Evolutionary conservation across 2,329 filamentous ascomycete species (phyloP), one percentile per base, ranked within the genome.

Genomic region (Colletotrichum horii): DNA sequence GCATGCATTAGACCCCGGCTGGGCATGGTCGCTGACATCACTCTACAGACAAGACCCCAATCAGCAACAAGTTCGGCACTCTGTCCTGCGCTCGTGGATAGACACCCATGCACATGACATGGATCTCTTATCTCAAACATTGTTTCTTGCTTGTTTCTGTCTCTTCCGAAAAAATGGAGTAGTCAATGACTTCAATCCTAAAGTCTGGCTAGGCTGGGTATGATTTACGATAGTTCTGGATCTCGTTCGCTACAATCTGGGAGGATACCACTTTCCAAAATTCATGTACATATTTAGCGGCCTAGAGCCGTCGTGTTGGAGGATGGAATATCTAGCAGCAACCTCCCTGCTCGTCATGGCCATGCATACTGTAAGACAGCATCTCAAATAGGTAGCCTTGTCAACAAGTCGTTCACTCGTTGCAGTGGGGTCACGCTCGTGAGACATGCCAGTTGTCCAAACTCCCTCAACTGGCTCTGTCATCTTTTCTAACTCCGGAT

Each of bases 31-130:
- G 26, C 55, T 62, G 26, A 74, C 26, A 26, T 19, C 15, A 24
- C 24, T 16, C n/a, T 11, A 36, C 22, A 70, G 71, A 74, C 24
- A 36, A 36, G 9, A 70, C 66, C 9, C 38, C 32, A 12, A 36
- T 74, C 11, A 55, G 48, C 9, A 70, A 64, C 48, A 74, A 74
- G 55, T 74, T 70, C 28, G 66, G 71, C 66, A 70, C 34, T 28
- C 11, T 70, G 26, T 56, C 26, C 24, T 70, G 67, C 56, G 32
- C 32, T 12, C 30, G 32, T 22, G 61, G n/a, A 38, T 64, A 16
- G 30, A 61, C 32, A 28, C 4, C 56, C 26, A 30, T 60, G 28
- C 1, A 60, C 12, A 16, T 4, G 28, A 60, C 12, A 16, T 4
- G 28, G 56, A 4, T 2, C n/a, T 19, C 9, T 14, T 8, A 8